phyloP scores from a whole-genome alignment of 2,329 filamentous ascomycete species.

The Didymosphaeria variabile region DNA sequence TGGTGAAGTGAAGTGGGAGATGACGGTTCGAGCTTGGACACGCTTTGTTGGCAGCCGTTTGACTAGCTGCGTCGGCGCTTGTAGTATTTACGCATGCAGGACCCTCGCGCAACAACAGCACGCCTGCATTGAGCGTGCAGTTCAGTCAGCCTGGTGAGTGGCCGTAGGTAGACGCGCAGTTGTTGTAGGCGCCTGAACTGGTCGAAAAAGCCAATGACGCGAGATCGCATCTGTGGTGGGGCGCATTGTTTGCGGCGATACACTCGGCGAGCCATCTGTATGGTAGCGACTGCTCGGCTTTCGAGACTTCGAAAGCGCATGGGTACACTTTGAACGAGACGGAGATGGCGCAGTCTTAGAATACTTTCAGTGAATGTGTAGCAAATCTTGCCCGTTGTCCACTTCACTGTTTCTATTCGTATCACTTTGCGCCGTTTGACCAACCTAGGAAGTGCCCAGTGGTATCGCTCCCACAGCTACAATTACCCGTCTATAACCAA shows the following conservation, averaged over 20 bases:
- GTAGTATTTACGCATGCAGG: conserved; percentile 29
- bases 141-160: conserved; percentile 33
- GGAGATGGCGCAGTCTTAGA: neutral
- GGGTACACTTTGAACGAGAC: neutral
- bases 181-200: conserved; percentile 31
- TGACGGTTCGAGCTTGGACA: conserved; percentile 37
- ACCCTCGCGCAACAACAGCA: conserved; percentile 31
- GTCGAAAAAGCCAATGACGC: conserved; percentile 13
- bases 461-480: conserved; percentile 12
- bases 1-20: conserved; percentile 31
- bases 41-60: conserved; percentile 30
- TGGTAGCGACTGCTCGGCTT: conserved; percentile 9
- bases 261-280: conserved; percentile 33
- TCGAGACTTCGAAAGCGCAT: neutral
- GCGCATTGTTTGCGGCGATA: neutral
- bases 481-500: conserved; percentile 16
- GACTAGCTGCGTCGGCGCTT: conserved; percentile 24
- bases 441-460: conserved; percentile 14
- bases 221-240: conserved; percentile 5
- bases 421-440: conserved; percentile 1
- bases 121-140: conserved; percentile 18
- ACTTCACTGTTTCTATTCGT: neutral
- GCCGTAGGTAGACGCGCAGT: conserved; percentile 25
- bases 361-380: neutral
- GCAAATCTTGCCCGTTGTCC: neutral